Evolutionary conservation across 352 stramenopile genomes (phyloP).

Genomic region (Globisporangium paddicum): DNA sequence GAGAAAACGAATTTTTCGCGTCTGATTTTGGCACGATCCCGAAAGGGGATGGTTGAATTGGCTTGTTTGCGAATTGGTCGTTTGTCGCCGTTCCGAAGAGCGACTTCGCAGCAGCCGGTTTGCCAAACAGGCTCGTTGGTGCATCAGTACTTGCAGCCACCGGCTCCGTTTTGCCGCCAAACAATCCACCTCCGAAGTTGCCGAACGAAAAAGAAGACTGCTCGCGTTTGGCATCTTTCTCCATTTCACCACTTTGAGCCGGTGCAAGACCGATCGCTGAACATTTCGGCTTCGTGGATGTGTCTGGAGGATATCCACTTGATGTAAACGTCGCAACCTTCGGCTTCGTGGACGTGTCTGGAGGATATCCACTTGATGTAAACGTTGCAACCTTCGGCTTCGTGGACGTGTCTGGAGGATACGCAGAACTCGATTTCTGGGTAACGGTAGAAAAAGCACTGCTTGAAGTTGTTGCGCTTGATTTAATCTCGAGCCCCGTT

Average conservation of each 20-base stretch:
- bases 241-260: not conserved
- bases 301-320: conserved; percentile 33
- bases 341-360: conserved; percentile 28
- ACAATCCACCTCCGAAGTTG: conserved; percentile 9
- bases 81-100: conserved; percentile 11
- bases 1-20: conserved; percentile 23
- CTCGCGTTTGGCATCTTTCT: not conserved
- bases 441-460: not conserved
- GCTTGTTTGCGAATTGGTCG: conserved; percentile 6
- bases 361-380: conserved; percentile 28
- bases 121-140: not conserved
- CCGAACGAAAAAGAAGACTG: conserved; percentile 14
- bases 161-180: not conserved
- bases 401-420: conserved; percentile 34
- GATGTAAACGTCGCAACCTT: conserved; percentile 25
- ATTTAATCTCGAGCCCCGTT: not conserved
- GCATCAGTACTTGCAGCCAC: not conserved
- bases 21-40: conserved; percentile 20
- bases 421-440: conserved; percentile 4
- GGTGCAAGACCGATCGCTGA: conserved; percentile 6
- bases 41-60: conserved; percentile 20
- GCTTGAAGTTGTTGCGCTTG: not conserved
- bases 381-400: conserved; percentile 27
- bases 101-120: conserved; percentile 16
- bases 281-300: conserved; percentile 28